Evolutionary conservation across 1,284 basidiomycete species (phyloP).

Genomic region (Sutorius eximius): DNA sequence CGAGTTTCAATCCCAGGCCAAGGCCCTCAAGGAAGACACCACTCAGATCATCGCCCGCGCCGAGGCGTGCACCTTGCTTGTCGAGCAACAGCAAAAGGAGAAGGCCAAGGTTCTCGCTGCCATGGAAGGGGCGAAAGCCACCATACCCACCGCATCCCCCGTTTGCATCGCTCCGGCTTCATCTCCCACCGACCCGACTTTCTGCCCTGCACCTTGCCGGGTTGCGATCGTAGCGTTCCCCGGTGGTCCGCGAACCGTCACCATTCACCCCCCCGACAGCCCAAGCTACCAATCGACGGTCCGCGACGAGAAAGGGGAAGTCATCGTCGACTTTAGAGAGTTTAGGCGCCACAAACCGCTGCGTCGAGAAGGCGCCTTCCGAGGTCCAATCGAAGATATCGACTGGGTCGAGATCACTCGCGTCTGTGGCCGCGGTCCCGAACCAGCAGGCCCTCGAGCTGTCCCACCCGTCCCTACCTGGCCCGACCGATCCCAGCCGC

Average conservation of each 20-base stretch:
- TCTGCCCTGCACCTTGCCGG: not conserved
- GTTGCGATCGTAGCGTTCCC: conserved; percentile 22
- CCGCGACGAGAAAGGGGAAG: conserved; percentile 21
- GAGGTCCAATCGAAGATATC: conserved; percentile 11
- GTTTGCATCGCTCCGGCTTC: not conserved
- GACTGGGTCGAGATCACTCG: conserved; percentile 10
- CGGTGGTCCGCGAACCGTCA: conserved; percentile 27
- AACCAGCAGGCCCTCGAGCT: not conserved
- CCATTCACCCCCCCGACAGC: conserved; percentile 28
- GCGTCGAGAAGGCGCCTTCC: conserved; percentile 26
- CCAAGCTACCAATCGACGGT: conserved; percentile 13
- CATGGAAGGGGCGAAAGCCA: not conserved
- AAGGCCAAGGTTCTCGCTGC: conserved; percentile 1
- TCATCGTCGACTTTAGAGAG: conserved; percentile 17
- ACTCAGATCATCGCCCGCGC: not conserved
- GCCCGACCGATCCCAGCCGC: conserved; percentile 7
- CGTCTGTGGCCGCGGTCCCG: conserved; percentile 19
- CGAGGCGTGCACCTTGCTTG: conserved; percentile 5
- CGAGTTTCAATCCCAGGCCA: conserved; percentile 1
- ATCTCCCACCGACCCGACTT: not conserved
- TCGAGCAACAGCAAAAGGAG: conserved; percentile 13
- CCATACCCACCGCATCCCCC: not conserved
- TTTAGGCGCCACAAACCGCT: conserved; percentile 13
- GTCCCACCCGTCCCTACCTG: conserved; percentile 6
- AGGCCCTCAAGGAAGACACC: conserved; percentile 10